A percentile compares a stretch with the other conserved stretches of the same genome.
Evolutionary conservation across 768 basidiomycete species (phyloP).

Genomic region (Serendipita sp.): DNA sequence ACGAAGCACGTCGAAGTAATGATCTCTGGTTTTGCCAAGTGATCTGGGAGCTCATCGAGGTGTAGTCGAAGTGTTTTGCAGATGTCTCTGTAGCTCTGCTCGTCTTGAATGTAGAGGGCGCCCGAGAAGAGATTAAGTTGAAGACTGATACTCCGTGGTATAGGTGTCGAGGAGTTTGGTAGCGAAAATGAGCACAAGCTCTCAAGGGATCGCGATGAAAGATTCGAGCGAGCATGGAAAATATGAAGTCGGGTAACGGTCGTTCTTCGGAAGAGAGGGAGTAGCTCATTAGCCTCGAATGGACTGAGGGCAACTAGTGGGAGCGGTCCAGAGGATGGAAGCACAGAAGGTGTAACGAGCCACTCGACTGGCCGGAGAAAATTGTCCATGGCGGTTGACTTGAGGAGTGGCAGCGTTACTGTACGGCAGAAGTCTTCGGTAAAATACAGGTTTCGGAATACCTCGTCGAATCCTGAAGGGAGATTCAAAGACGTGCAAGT

Average conservation of each 20-base stretch:
- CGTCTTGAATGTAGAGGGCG: constrained; percentile 25
- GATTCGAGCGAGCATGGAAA: constrained; percentile 25
- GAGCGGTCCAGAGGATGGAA: constrained; percentile 10
- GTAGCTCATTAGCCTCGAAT: constrained; percentile 23
- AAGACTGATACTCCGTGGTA: constrained; percentile 11
- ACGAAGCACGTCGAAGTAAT: constrained; percentile 17
- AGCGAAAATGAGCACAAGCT: constrained; percentile 19
- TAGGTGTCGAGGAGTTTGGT: constrained; percentile 12
- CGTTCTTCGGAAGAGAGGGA: constrained; percentile 23
- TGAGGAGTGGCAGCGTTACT: constrained; percentile 9
- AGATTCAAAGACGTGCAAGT: constrained; percentile 15
- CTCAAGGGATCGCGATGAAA: constrained; percentile 23
- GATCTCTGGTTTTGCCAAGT: neutral
- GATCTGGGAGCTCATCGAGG: neutral
- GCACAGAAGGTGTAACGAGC: constrained; percentile 19
- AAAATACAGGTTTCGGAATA: constrained; percentile 17
- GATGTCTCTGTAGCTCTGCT: constrained; percentile 19
- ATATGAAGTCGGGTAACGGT: constrained; percentile 24
- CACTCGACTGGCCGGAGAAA: constrained; percentile 27
- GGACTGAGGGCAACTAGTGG: constrained; percentile 25
- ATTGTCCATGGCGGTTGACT: constrained; percentile 15
- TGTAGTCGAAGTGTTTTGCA: constrained; percentile 25
- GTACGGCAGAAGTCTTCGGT: constrained; percentile 24
- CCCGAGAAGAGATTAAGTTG: constrained; percentile 28
- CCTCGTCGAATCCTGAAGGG: constrained; percentile 11